Evolutionary conservation across 2,329 filamentous ascomycete species (phyloP).

Genomic region (Pyrenochaeta sp.): DNA sequence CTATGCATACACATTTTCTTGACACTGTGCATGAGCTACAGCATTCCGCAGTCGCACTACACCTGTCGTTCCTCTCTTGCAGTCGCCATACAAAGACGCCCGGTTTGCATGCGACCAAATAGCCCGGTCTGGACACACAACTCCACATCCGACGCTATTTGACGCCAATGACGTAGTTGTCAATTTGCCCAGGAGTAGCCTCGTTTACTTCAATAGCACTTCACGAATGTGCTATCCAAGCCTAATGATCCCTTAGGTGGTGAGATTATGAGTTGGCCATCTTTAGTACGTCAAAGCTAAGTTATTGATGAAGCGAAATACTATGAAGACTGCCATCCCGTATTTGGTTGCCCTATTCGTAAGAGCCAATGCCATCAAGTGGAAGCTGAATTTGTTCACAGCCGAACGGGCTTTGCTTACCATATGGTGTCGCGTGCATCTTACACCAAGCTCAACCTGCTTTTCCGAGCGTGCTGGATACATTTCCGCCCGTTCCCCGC

Average conservation of each 20-base stretch:
- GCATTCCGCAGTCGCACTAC: not conserved
- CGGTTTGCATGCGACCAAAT: not conserved
- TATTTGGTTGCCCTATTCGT: too few species aligned
- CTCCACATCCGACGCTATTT: not conserved
- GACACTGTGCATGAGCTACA: not conserved
- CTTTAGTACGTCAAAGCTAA: too few species aligned
- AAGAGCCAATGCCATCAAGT: too few species aligned
- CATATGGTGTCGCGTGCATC: too few species aligned
- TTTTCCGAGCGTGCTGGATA: not conserved
- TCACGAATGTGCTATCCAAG: too few species aligned
- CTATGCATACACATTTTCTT: not conserved
- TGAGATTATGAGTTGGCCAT: too few species aligned
- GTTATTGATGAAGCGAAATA: too few species aligned
- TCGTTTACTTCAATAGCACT: too few species aligned
- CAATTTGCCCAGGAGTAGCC: not conserved
- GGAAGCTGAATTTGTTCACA: too few species aligned
- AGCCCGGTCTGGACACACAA: not conserved
- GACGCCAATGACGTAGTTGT: not conserved
- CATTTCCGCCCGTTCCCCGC: not conserved
- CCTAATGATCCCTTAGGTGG: too few species aligned
- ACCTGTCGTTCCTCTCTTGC: not conserved
- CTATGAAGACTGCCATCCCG: too few species aligned
- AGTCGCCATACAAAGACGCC: not conserved
- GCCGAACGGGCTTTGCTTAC: too few species aligned
- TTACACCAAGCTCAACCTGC: not conserved